These are phyloP conservation scores for Pelagomonas calceolata DNA, from an alignment of 108 stramenopile genomes.

Conservation along the genomic window DNA sequence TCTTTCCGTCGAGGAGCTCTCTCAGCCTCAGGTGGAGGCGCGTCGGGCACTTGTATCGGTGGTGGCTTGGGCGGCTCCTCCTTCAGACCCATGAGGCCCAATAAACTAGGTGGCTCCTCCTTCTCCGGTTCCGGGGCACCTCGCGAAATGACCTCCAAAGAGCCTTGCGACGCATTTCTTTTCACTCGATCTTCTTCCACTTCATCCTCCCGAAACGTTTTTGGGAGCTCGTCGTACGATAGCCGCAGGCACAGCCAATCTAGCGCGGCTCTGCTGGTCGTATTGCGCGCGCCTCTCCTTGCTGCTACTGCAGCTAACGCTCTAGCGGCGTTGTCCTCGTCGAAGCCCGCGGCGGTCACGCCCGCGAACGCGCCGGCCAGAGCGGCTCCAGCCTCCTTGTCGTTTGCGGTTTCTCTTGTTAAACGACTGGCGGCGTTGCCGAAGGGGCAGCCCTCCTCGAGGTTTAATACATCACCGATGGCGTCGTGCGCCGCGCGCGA, in stretches of 20 bases:
- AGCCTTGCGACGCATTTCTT: neutral
- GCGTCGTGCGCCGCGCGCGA: neutral
- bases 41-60: neutral
- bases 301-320: neutral
- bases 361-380: neutral
- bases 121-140: neutral
- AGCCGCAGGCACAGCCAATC: constrained; percentile 15
- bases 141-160: neutral
- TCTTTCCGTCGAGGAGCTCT: neutral
- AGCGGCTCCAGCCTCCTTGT: neutral
- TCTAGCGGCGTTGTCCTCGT: neutral
- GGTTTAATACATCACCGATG: neutral
- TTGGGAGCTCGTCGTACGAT: neutral
- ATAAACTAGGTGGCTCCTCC: too few relatives aligned
- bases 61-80: neutral
- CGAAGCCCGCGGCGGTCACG: neutral
- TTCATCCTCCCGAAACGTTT: neutral
- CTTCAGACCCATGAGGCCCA: too few relatives aligned
- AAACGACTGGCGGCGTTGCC: neutral
- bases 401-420: neutral
- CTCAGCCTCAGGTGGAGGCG: neutral
- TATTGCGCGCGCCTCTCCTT: neutral
- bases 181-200: neutral
- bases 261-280: neutral
- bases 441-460: neutral